Conservation (phyloP, 768 basidiomycete genomes). For the Tylopilus vinaceipallidus region DNA sequence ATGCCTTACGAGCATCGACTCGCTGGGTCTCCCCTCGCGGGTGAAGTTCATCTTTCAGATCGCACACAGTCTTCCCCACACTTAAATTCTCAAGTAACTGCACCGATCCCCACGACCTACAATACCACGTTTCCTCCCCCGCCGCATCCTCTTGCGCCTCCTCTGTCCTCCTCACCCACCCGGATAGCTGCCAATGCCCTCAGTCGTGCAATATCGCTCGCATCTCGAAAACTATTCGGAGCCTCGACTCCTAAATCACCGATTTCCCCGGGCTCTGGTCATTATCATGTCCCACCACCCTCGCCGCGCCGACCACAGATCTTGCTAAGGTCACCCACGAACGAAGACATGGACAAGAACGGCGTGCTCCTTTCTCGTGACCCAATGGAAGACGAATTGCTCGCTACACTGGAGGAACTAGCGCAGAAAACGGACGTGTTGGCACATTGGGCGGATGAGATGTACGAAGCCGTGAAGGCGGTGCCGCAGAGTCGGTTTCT, state of each 20-base stretch:
- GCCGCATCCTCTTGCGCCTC: slow-evolving; percentile 45
- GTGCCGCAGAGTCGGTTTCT: slow-evolving; percentile 71
- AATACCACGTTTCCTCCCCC: slow-evolving; percentile 71
- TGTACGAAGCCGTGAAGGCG: slow-evolving; percentile 86
- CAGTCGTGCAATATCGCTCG: slow-evolving; percentile 74
- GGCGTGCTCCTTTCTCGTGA: slow-evolving; percentile 41
- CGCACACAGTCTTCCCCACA: slow-evolving; percentile 29
- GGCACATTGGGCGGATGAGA: slow-evolving; percentile 92
- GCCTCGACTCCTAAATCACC: slow-evolving; percentile 41
- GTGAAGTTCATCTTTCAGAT: slow-evolving; percentile 41
- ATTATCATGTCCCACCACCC: slow-evolving; percentile 42
- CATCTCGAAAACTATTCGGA: slow-evolving; percentile 81
- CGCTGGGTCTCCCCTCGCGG: slow-evolving; percentile 46
- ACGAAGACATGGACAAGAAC: slow-evolving; percentile 36
- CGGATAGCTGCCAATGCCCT: slow-evolving; percentile 72
- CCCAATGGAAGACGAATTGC: slow-evolving; percentile 78
- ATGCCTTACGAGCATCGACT: slow-evolving; percentile 57
- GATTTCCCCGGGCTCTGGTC: slow-evolving; percentile 33
- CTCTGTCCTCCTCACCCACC: slow-evolving; percentile 66
- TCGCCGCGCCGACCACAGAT: slow-evolving; percentile 59
- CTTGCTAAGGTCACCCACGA: slow-evolving; percentile 36
- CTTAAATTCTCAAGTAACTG: slow-evolving; percentile 25
- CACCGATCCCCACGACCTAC: slow-evolving; percentile 17
- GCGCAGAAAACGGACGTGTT: slow-evolving; percentile 96
- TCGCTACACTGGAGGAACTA: slow-evolving; percentile 79